Evolutionary conservation across 208 protist species (phyloP), one percentile per base, ranked within the genome.

Genomic region (Trypanosoma avium): DNA sequence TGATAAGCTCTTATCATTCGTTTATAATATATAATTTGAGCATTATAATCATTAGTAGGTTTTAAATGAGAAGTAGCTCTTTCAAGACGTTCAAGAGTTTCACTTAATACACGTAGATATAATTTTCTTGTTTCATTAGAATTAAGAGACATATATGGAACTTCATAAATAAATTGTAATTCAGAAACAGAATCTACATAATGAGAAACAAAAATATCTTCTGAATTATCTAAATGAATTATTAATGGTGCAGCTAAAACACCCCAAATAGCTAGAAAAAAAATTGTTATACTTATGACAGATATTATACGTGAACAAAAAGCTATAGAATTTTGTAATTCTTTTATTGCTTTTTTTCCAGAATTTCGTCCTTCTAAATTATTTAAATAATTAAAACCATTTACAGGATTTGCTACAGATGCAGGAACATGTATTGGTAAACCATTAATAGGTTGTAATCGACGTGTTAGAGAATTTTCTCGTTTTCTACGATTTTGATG

Each of bases 51-150:
- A n/a, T 19, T 29, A 50, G 19, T 24, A 13, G 79, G 71, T n/a
- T 35, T 53, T 19, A 81, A 47, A 50, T 81, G 73, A 26, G 58
- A 69, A 12, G 82, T 86, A 13, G 82, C 61, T 32, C 81, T 63
- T 67, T 93, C 87, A 48, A 93, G 70, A 15, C 83, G 75, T 65
- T 90, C 84, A 36, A 89, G 54, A 29, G 77, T 75, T 32, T 93
- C 87, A 50, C 84, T 84, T 19, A 90, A 63, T 21, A 73, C 74
- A 42, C 84, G 81, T 27, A 71, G 65, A 65, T 90, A 81, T 33
- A 93, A 74, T 32, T 64, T 68, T 26, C 45, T 47, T n/a, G 46
- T 60, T 10, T 66, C 61, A 22, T 49, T 42, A 4, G n/a, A 13
- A 29, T 13, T 70, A 13, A 93, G 79, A 2, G 81, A 88, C 29